Percentiles rank a stretch among this genome's conserved stretches.
phyloP scores from a whole-genome alignment of 2,329 filamentous ascomycete species.

The Fusarium coffeatum region DNA sequence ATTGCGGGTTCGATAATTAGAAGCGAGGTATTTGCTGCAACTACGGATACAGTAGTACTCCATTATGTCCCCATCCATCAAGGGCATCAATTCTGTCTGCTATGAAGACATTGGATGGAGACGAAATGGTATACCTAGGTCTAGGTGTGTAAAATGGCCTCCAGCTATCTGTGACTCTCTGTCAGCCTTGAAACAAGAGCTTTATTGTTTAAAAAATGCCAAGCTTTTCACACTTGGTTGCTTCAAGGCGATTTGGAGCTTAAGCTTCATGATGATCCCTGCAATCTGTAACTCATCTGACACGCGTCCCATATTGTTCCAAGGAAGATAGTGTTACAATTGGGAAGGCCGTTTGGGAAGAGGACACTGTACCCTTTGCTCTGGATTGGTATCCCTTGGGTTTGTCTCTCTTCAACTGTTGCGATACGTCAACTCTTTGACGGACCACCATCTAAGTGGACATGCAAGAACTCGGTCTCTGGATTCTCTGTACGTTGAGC shows the following conservation, averaged over 20 bases:
- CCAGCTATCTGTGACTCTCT: not conserved
- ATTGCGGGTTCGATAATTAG: conserved; percentile 23
- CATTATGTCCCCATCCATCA: not conserved
- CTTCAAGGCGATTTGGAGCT: not conserved
- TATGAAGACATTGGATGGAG: not conserved
- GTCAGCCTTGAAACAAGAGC: not conserved
- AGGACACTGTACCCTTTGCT: conserved; percentile 17
- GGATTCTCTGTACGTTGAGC: not conserved
- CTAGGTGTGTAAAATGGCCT: not conserved
- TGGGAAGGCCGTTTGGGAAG: conserved; percentile 4
- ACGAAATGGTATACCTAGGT: not conserved
- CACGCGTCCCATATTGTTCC: conserved; percentile 42
- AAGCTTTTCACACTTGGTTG: not conserved
- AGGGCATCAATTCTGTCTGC: not conserved
- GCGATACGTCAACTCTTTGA: not conserved
- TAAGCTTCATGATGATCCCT: conserved; percentile 4
- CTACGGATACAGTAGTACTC: not conserved
- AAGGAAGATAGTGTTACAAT: conserved; percentile 26
- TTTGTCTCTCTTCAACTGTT: conserved; percentile 7
- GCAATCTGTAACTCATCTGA: conserved; percentile 40
- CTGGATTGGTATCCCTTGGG: conserved; percentile 10
- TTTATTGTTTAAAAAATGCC: not conserved
- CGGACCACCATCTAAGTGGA: not conserved
- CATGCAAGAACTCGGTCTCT: not conserved
- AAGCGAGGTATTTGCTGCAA: conserved; percentile 2